Evolutionary conservation across 1,284 basidiomycete species (phyloP).

Genomic region (Pholiota adiposa): DNA sequence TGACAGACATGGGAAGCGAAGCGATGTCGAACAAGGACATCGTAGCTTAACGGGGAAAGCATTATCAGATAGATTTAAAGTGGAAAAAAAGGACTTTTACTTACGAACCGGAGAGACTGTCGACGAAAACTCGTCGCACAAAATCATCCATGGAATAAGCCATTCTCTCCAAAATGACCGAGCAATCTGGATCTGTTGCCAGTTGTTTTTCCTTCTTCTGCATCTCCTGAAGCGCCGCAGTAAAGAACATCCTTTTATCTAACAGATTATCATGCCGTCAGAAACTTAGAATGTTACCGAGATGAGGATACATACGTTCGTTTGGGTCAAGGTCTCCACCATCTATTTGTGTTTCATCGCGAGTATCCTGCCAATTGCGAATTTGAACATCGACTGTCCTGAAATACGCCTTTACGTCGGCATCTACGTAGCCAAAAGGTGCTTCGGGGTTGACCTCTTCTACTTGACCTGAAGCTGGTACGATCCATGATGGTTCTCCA

Average conservation of each 20-base stretch:
- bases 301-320: conserved; percentile 61
- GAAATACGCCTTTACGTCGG: conserved; percentile 91
- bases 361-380: conserved; percentile 75
- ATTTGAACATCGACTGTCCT: conserved; percentile 85
- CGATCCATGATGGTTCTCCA: conserved; percentile 69
- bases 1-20: conserved; percentile 95
- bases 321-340: conserved; percentile 65
- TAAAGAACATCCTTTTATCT: conserved; percentile 86
- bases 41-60: conserved; percentile 51
- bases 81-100: conserved; percentile 36
- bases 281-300: not conserved
- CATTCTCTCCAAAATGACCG: conserved; percentile 86
- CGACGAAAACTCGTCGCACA: conserved; percentile 84
- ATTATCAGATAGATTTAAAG: conserved; percentile 8
- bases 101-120: conserved; percentile 85
- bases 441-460: conserved; percentile 63
- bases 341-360: conserved; percentile 35
- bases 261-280: not conserved
- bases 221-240: conserved; percentile 85
- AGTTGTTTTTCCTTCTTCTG: conserved; percentile 85
- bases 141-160: conserved; percentile 93
- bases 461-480: conserved; percentile 38
- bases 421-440: conserved; percentile 87
- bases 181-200: conserved; percentile 91
- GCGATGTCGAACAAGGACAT: conserved; percentile 73